A percentile compares a stretch with the other conserved stretches of the same genome.
Conservation (phyloP, 306 rosid genomes). For the Carpinus viminea region DNA sequence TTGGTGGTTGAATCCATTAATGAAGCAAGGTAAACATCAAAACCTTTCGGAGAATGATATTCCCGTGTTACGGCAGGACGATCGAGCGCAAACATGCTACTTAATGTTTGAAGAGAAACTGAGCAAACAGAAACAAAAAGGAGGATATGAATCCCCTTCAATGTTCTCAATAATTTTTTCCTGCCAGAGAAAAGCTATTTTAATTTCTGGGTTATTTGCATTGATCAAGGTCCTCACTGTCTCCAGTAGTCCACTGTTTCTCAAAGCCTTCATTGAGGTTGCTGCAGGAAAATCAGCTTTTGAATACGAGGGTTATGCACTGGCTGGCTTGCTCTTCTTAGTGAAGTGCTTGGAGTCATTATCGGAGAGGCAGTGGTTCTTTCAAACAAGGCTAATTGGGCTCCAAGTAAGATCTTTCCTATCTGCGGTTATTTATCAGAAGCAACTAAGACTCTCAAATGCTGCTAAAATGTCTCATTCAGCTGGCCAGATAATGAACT, state of each 20-base stretch:
- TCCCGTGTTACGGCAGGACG: conserved; percentile 22
- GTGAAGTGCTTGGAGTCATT: conserved; percentile 61
- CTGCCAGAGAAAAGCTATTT: conserved; percentile 64
- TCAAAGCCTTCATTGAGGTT: conserved; percentile 69
- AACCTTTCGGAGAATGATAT: conserved; percentile 22
- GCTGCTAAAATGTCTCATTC: conserved; percentile 61
- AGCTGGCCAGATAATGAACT: conserved; percentile 80
- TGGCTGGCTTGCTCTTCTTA: conserved; percentile 55
- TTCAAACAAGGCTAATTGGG: conserved; percentile 57
- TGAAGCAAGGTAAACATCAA: conserved; percentile 31
- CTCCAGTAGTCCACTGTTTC: conserved; percentile 72
- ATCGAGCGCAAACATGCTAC: conserved; percentile 51
- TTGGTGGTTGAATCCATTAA: conserved; percentile 39
- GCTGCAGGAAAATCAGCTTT: conserved; percentile 66
- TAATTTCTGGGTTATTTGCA: conserved; percentile 69
- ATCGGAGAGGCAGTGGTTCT: conserved; percentile 83
- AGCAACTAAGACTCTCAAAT: conserved; percentile 57
- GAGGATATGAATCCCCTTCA: conserved; percentile 35
- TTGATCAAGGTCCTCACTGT: conserved; percentile 59
- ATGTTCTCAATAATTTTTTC: conserved; percentile 44
- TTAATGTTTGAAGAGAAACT: conserved; percentile 34
- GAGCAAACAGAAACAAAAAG: conserved; percentile 35
- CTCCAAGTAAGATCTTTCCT: conserved; percentile 62
- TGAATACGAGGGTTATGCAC: conserved; percentile 64
- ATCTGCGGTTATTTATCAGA: conserved; percentile 60